Percentiles rank a stretch among this genome's conserved stretches.
These are phyloP conservation scores for Dryadomyces quercus-mongolicae DNA, from an alignment of 2,329 filamentous ascomycete genomes.

Conservation along the genomic window DNA sequence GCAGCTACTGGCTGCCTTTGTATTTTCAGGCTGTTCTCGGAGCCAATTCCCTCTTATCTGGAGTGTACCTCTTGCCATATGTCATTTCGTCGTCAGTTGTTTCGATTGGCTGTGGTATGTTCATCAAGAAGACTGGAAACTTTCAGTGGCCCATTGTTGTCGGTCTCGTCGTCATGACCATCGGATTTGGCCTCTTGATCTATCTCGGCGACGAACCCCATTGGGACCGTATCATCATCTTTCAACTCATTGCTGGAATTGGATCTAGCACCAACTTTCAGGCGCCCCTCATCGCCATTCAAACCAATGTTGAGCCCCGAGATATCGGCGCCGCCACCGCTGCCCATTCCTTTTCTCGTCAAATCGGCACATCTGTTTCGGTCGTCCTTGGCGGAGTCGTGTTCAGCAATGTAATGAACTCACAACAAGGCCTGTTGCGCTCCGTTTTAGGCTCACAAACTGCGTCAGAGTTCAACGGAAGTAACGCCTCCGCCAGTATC, in stretches of 20 bases:
- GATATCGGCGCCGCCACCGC: conserved; percentile 48
- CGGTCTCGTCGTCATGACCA: conserved; percentile 14
- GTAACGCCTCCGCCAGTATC: neutral
- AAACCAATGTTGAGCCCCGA: conserved; percentile 39
- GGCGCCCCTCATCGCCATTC: conserved; percentile 45
- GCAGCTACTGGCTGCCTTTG: conserved; percentile 67
- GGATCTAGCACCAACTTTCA: conserved; percentile 48
- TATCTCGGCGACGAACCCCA: conserved; percentile 14
- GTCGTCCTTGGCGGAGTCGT: conserved; percentile 1
- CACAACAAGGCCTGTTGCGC: neutral
- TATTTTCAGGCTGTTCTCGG: conserved; percentile 71
- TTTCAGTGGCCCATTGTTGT: conserved; percentile 38
- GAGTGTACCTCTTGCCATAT: conserved; percentile 31
- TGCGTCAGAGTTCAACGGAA: neutral
- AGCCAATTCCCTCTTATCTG: conserved; percentile 54
- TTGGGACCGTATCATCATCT: conserved; percentile 30
- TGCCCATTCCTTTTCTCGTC: conserved; percentile 41
- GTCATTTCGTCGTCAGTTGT: conserved; percentile 24
- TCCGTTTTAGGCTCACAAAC: neutral
- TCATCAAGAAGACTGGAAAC: conserved; percentile 14
- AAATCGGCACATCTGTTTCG: conserved; percentile 19
- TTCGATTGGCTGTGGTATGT: conserved; percentile 23
- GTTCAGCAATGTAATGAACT: conserved; percentile 2
- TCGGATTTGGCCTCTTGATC: conserved; percentile 18
- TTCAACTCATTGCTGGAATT: conserved; percentile 40